phyloP scores from a whole-genome alignment of 1,139 yeast genomes.

The Hemisphaericaspora lyxosophila region DNA sequence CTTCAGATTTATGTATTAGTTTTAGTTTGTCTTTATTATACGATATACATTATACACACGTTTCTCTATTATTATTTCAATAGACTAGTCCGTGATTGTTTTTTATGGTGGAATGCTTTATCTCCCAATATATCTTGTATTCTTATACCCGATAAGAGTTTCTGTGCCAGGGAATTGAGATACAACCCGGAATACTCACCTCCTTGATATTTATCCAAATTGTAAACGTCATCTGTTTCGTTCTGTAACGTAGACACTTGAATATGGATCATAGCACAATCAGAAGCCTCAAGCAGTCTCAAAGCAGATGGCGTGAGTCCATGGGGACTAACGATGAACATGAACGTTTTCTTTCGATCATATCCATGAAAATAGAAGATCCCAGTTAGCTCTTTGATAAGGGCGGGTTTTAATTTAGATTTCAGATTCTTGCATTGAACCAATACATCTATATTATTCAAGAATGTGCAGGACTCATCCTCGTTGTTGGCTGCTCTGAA shows the following conservation, averaged over 20 bases:
- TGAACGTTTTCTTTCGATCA: slow-evolving; percentile 10
- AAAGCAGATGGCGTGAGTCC: slow-evolving; percentile 60
- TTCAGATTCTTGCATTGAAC: slow-evolving; percentile 61
- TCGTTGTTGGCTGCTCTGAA: slow-evolving; percentile 3
- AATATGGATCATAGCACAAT: slow-evolving; percentile 56
- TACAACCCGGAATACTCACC: slow-evolving; percentile 42
- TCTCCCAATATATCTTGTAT: slow-evolving; percentile 7
- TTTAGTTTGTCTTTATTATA: background rate
- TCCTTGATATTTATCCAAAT: slow-evolving; percentile 32
- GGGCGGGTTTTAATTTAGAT: slow-evolving; percentile 48
- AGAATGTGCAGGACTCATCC: slow-evolving; percentile 22
- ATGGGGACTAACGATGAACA: slow-evolving; percentile 57
- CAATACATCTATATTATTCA: slow-evolving; percentile 33
- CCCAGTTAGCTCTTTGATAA: slow-evolving; percentile 60
- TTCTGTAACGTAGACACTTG: slow-evolving; percentile 36
- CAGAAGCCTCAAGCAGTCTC: slow-evolving; percentile 51
- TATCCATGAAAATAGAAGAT: slow-evolving; percentile 43
- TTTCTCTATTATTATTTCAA: background rate
- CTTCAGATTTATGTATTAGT: too few species aligned
- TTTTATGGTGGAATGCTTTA: background rate
- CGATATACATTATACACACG: slow-evolving; percentile 1
- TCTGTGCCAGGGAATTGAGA: slow-evolving; percentile 44
- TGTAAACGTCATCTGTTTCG: slow-evolving; percentile 28
- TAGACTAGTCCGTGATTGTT: background rate
- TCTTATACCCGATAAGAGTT: slow-evolving; percentile 40